Evolutionary conservation across 352 stramenopile genomes (phyloP).

Genomic region (Phytophthora crassamura): DNA sequence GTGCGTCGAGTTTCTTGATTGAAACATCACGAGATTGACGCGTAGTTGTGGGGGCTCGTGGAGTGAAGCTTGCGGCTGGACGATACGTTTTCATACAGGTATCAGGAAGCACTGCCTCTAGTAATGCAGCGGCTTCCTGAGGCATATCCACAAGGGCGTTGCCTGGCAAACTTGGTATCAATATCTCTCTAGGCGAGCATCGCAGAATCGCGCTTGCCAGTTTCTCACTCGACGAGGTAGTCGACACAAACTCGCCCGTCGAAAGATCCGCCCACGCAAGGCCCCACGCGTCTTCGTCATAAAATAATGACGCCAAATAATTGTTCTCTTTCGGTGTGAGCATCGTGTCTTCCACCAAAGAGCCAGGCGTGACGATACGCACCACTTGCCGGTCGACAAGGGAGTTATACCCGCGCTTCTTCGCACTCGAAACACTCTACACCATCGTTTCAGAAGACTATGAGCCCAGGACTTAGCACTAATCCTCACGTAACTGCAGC

Average conservation of each 20-base stretch:
- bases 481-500: background rate
- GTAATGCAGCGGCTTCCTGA: conserved; percentile 26
- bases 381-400: conserved; percentile 83
- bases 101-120: conserved; percentile 53
- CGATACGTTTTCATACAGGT: conserved; percentile 74
- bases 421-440: conserved; percentile 57
- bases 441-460: background rate
- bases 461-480: background rate
- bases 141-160: background rate
- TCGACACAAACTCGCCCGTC: conserved; percentile 80
- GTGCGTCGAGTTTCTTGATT: conserved; percentile 26
- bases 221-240: conserved; percentile 61
- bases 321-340: conserved; percentile 81
- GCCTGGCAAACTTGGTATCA: conserved; percentile 45
- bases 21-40: conserved; percentile 3
- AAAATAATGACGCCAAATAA: conserved; percentile 68
- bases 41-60: background rate
- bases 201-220: conserved; percentile 64
- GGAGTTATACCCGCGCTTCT: conserved; percentile 60
- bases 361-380: conserved; percentile 77
- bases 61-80: conserved; percentile 35
- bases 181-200: conserved; percentile 72
- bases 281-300: conserved; percentile 45
- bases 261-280: conserved; percentile 81
- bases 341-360: conserved; percentile 82